Evolutionary conservation across 306 rosid genomes (phyloP).

Genomic region (Oemleria cerasiformis): DNA sequence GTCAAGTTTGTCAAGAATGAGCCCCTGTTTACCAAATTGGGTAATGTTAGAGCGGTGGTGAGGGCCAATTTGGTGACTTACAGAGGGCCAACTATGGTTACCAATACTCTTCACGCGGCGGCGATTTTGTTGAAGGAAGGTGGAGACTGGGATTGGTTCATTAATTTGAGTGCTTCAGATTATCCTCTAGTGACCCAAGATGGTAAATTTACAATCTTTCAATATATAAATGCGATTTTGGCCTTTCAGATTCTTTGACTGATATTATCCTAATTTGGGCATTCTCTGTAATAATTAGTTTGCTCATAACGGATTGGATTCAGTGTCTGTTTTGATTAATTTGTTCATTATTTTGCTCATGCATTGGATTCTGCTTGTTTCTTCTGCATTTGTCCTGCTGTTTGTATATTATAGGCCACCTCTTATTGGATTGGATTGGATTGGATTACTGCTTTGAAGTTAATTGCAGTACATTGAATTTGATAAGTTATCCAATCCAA

Average conservation of each 20-base stretch:
- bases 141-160: slow-evolving; percentile 80
- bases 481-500: no score
- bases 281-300: neutral
- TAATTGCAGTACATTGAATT: no score
- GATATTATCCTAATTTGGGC: neutral
- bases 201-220: slow-evolving; percentile 35
- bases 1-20: slow-evolving; percentile 48
- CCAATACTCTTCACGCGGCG: slow-evolving; percentile 75
- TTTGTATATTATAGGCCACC: no score
- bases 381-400: neutral
- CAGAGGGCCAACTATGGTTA: slow-evolving; percentile 72
- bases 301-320: neutral
- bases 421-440: neutral
- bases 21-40: slow-evolving; percentile 41
- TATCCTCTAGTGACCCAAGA: slow-evolving; percentile 80
- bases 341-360: neutral
- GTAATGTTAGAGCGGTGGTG: slow-evolving; percentile 54
- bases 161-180: slow-evolving; percentile 72
- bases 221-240: neutral
- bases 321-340: neutral
- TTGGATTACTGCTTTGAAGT: no score
- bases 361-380: slow-evolving; percentile 1
- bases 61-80: slow-evolving; percentile 74
- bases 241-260: neutral
- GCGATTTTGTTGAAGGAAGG: slow-evolving; percentile 62